phyloP scores from a whole-genome alignment of 169 alveolate species.

The Plasmodium adleri region DNA sequence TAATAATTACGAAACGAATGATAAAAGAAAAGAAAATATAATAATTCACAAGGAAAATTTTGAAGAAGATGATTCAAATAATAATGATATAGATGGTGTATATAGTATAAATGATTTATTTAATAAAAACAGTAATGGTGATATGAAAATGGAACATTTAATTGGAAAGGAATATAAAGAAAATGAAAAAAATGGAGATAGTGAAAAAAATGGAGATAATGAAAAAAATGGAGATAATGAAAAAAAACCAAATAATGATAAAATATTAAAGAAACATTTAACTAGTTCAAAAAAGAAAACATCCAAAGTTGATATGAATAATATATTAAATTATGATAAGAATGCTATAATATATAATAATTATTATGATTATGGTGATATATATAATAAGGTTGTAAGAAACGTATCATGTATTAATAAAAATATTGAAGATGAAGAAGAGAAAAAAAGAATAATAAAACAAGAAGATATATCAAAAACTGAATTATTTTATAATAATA shows the following conservation, averaged over 20 bases:
- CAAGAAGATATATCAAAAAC: conserved; percentile 28
- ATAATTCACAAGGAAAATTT: background rate
- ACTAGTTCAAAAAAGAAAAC: conserved; percentile 18
- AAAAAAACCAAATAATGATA: no score
- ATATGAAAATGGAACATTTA: background rate
- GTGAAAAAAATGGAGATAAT: background rate
- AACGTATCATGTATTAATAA: background rate
- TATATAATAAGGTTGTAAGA: conserved; percentile 57
- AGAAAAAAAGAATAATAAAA: background rate
- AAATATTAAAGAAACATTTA: no score
- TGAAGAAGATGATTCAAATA: background rate
- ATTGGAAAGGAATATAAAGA: background rate
- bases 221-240: background rate
- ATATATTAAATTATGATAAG: conserved; percentile 11
- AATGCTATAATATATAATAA: conserved; percentile 18
- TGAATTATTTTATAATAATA: conserved; percentile 35
- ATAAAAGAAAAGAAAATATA: background rate
- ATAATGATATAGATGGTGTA: background rate
- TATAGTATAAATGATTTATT: background rate
- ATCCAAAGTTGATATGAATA: background rate
- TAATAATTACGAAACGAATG: background rate
- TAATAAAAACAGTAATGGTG: background rate
- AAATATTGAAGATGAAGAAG: background rate
- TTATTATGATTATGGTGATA: conserved; percentile 53
- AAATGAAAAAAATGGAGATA: background rate